Conservation (phyloP, 805 yeast genomes). For the Saccharomycopsis selenospora region DNA sequence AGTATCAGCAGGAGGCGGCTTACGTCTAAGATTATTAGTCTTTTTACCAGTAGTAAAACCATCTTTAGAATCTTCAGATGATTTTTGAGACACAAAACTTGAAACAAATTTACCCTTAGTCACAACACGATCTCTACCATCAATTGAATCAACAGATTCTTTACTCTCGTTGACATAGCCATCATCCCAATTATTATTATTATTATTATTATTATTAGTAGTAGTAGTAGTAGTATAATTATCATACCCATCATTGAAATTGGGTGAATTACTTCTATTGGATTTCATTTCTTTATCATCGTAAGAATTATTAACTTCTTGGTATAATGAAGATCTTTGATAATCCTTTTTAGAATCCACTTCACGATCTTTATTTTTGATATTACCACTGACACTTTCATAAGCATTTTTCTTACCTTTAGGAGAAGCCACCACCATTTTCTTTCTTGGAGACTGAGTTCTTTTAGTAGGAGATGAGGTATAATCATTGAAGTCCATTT, state of each 20-base stretch:
- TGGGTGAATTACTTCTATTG: neutral
- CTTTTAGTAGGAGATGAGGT: neutral
- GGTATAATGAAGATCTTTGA: conserved; percentile 12
- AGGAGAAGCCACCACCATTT: neutral
- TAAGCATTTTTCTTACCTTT: neutral
- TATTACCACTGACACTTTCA: no score
- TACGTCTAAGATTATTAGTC: neutral
- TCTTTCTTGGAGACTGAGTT: neutral
- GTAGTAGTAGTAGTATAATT: neutral
- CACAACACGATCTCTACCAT: neutral
- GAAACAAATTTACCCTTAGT: neutral
- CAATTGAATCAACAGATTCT: neutral
- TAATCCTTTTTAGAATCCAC: conserved; percentile 2
- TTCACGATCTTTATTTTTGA: no score
- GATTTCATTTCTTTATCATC: no score
- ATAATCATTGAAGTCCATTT: neutral
- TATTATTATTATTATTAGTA: neutral
- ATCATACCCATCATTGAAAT: neutral
- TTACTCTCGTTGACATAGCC: neutral
- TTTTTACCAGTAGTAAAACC: neutral
- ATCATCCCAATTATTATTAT: neutral
- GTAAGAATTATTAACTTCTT: conserved; percentile 2
- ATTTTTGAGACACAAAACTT: neutral
- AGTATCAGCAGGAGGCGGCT: neutral
- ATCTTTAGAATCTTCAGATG: neutral